Base-by-base conservation (phyloP, 2,329 filamentous ascomycete species). In the Fusarium ramigenum region DNA sequence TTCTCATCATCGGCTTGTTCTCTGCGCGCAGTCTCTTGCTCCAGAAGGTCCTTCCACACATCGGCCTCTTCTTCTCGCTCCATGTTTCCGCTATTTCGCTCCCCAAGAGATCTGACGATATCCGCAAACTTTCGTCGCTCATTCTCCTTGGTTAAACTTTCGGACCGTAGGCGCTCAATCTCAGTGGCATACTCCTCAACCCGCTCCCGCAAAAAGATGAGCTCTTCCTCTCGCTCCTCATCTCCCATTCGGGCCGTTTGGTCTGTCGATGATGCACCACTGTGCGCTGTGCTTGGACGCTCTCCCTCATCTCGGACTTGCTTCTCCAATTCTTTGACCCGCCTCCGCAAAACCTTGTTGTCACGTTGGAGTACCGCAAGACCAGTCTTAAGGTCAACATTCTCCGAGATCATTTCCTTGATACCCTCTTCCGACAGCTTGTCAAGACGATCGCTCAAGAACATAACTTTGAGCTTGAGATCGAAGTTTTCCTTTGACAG, bases 401-500 rank as follows among this genome's bases (percentile, higher is more conserved):
- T 99, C 82, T 98, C 96, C 49, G 94, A 95, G 77, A 98, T 97
- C 92, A 98, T 97, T 81, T 98, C 96, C 83, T 97, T 97, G 80
- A 99, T 92, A 72, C 95, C 95, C 83, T 98, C 96, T 80, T 98
- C 96, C 4, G 95, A 98, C 46, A 97, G 89, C 79, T 96, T 96
- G 82, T 97, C 95, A 25, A 99, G 85, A 4, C 96, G 93, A 81
- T 98, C 94, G 78, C 96, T 97, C 54, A 99, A 88, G 79, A 98
- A 99, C 87, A 98, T 97, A 73, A 98, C 96, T 81, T 97, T 97
- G 83, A 98, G 91, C 83, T 98, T 98, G 62, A 98, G 85, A 80
- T 98, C 96, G 80, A 98, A 99, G 74, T 99, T 99, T 82, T 99
- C 96, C 83, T 99, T 99, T 68, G 94, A 97, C 5, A 98, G 87